phyloP scores from a whole-genome alignment of 1,284 basidiomycete species.

The Hymenochaete sp. region DNA sequence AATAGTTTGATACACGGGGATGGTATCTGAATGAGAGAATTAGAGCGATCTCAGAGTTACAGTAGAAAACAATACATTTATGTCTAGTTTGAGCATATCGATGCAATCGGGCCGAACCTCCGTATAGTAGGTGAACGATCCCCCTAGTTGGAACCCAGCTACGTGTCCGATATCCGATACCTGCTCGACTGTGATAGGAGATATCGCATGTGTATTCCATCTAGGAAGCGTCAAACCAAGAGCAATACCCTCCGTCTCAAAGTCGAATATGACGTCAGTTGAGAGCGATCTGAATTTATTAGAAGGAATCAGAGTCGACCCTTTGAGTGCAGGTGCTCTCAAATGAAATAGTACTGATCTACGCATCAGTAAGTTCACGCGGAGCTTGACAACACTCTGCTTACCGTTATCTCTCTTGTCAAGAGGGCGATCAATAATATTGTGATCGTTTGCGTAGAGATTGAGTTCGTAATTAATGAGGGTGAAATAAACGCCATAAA shows the following conservation, averaged over 20 bases:
- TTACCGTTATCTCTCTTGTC: slow-evolving; percentile 73
- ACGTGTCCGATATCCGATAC: slow-evolving; percentile 46
- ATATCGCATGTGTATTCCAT: slow-evolving; percentile 82
- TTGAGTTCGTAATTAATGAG: slow-evolving; percentile 71
- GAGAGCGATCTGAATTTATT: slow-evolving; percentile 66
- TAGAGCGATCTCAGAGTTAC: not conserved
- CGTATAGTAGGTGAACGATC: slow-evolving; percentile 68
- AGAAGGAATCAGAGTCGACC: slow-evolving; percentile 52
- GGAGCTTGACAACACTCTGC: slow-evolving; percentile 13
- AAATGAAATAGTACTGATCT: slow-evolving; percentile 62
- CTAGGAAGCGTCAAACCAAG: slow-evolving; percentile 64
- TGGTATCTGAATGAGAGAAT: slow-evolving; percentile 23
- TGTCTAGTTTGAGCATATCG: slow-evolving; percentile 66
- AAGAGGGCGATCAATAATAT: slow-evolving; percentile 85
- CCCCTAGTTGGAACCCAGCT: slow-evolving; percentile 49
- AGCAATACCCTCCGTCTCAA: slow-evolving; percentile 50
- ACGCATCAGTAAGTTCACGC: slow-evolving; percentile 3
- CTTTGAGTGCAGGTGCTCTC: slow-evolving; percentile 49
- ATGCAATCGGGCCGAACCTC: slow-evolving; percentile 60
- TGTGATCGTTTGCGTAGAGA: slow-evolving; percentile 89
- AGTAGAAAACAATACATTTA: slow-evolving; percentile 41
- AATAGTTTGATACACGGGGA: slow-evolving; percentile 56
- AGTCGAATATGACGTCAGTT: slow-evolving; percentile 59
- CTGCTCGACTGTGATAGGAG: slow-evolving; percentile 43
- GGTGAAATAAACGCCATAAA: slow-evolving; percentile 64